These are phyloP conservation scores for Prototheca wickerhamii DNA, from an alignment of 163 green algal species.

Conservation along the genomic window DNA sequence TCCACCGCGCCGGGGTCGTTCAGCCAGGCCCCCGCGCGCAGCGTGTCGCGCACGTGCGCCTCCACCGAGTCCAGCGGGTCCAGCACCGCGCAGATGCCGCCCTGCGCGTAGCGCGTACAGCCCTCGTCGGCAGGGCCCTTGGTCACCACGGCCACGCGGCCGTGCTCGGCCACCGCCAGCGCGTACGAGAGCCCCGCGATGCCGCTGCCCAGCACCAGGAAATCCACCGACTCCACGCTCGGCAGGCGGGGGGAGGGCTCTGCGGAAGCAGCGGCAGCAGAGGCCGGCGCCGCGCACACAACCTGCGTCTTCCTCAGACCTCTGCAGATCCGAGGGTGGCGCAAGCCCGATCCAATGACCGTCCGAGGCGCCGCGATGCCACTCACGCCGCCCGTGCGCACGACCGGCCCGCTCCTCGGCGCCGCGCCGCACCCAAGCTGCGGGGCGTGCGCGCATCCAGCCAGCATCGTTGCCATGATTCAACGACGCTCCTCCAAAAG, in stretches of 20 bases:
- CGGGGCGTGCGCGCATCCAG: no score
- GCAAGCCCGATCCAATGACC: no score
- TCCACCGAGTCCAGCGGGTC: constrained; percentile 76
- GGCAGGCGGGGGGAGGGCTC: neutral
- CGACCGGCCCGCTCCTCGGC: no score
- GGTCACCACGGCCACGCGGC: constrained; percentile 79
- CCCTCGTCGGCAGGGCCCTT: constrained; percentile 80
- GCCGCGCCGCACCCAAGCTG: no score
- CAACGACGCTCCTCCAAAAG: no score
- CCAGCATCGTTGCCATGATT: no score
- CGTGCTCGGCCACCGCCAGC: constrained; percentile 81
- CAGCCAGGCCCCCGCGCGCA: constrained; percentile 85
- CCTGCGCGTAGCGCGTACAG: constrained; percentile 94
- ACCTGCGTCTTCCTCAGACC: neutral
- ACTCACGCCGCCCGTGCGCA: no score
- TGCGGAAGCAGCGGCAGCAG: neutral
- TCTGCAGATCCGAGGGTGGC: no score
- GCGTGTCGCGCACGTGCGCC: constrained; percentile 87
- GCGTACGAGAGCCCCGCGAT: constrained; percentile 95
- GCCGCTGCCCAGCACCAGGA: constrained; percentile 90
- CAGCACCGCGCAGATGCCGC: constrained; percentile 90
- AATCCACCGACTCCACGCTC: constrained; percentile 62
- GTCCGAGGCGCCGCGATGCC: no score
- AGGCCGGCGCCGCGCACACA: neutral
- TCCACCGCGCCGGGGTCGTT: constrained; percentile 63